These are phyloP conservation scores for Exophiala calicioides DNA, from an alignment of 2,329 filamentous ascomycete species.

Conservation along the genomic window DNA sequence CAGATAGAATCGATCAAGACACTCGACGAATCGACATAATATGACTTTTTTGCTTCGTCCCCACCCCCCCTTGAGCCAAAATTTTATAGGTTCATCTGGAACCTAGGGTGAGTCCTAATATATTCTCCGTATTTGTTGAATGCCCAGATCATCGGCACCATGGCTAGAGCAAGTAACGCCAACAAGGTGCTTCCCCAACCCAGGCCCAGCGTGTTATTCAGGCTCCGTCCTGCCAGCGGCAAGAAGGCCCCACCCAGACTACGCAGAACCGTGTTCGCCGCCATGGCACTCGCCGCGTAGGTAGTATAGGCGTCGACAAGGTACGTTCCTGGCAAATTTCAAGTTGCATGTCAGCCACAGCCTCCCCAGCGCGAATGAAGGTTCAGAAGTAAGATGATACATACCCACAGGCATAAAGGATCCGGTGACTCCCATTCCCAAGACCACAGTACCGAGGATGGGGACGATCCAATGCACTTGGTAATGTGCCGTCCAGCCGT, in stretches of 20 bases:
- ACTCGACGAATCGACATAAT: too few species aligned
- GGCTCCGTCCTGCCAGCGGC: slow-evolving; percentile 56
- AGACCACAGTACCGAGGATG: slow-evolving; percentile 59
- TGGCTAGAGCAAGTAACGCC: slow-evolving; percentile 55
- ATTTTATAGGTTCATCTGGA: slow-evolving; percentile 32
- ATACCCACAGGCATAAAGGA: slow-evolving; percentile 43
- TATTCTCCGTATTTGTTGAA: slow-evolving; percentile 41
- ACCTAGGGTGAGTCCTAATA: slow-evolving; percentile 36
- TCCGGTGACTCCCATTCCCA: slow-evolving; percentile 58
- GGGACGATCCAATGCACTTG: slow-evolving; percentile 60
- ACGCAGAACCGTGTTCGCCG: slow-evolving; percentile 57
- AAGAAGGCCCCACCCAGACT: slow-evolving; percentile 60
- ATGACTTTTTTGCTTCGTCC: not conserved
- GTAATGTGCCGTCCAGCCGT: slow-evolving; percentile 59
- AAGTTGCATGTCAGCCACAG: too few species aligned
- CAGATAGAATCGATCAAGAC: too few species aligned
- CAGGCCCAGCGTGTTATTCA: slow-evolving; percentile 50
- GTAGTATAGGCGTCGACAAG: slow-evolving; percentile 58
- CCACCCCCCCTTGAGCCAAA: not conserved
- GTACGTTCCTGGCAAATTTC: too few species aligned
- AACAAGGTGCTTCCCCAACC: slow-evolving; percentile 58
- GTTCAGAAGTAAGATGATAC: slow-evolving; percentile 5
- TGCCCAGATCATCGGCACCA: slow-evolving; percentile 46
- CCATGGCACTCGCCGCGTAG: slow-evolving; percentile 53
- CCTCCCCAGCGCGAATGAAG: too few species aligned